These are phyloP conservation scores for Clavispora phyllophila DNA, from an alignment of 805 yeast genomes.

Conservation along the genomic window DNA sequence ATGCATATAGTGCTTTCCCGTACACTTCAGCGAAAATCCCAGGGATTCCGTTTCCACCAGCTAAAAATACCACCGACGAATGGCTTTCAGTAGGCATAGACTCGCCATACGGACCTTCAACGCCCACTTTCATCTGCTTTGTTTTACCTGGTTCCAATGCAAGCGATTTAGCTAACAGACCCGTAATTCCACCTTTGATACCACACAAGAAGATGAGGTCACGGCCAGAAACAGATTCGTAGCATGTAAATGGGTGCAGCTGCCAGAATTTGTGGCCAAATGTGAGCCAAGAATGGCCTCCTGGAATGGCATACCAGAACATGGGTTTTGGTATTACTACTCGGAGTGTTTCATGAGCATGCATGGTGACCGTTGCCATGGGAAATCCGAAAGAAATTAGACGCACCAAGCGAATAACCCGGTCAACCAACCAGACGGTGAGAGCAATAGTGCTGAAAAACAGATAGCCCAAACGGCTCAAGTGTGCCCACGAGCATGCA, in stretches of 20 bases:
- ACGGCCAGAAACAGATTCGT: slow-evolving; percentile 11
- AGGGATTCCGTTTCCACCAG: slow-evolving; percentile 77
- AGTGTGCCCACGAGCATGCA: slow-evolving; percentile 16
- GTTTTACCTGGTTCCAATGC: slow-evolving; percentile 24
- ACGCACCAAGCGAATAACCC: slow-evolving; percentile 29
- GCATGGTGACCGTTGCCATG: slow-evolving; percentile 28
- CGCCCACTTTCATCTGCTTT: slow-evolving; percentile 24
- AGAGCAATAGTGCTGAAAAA: slow-evolving; percentile 43
- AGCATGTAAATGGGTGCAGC: slow-evolving; percentile 54
- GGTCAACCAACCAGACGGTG: slow-evolving; percentile 57
- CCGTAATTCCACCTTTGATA: slow-evolving; percentile 35
- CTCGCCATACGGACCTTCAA: slow-evolving; percentile 75
- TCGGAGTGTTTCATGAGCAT: slow-evolving; percentile 42
- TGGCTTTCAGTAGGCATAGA: slow-evolving; percentile 44
- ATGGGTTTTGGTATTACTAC: slow-evolving; percentile 45
- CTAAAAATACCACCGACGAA: slow-evolving; percentile 52
- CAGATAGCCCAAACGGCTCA: slow-evolving; percentile 16
- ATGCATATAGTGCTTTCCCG: slow-evolving; percentile 16
- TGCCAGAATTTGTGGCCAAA: slow-evolving; percentile 59
- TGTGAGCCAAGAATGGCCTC: slow-evolving; percentile 53
- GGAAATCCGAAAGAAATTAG: slow-evolving; percentile 31
- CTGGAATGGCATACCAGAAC: slow-evolving; percentile 48
- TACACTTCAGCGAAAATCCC: slow-evolving; percentile 43
- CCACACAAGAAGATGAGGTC: slow-evolving; percentile 28
- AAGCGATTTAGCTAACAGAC: slow-evolving; percentile 22